phyloP scores from a whole-genome alignment of 176 grass and related monocot species.

The Oryza glumipatula region DNA sequence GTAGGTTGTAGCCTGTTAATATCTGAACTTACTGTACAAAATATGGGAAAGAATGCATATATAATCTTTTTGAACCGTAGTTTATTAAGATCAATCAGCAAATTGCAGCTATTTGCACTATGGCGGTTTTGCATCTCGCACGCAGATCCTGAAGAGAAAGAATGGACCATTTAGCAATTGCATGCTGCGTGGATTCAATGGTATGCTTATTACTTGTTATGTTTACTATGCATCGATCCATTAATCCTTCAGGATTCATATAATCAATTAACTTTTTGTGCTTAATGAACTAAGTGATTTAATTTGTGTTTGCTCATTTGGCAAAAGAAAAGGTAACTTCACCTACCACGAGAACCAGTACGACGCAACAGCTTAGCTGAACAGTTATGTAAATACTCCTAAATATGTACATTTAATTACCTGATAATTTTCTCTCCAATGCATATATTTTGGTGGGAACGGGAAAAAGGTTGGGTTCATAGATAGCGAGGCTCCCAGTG shows the following conservation, averaged over 20 bases:
- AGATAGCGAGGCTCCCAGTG: conserved; percentile 19
- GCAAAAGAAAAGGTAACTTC: background rate
- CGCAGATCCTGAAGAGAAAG: conserved; percentile 48
- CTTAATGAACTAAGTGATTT: background rate
- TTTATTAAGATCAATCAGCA: background rate
- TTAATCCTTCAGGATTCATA: background rate
- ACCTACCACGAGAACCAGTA: background rate
- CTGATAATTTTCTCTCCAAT: no score
- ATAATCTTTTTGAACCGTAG: background rate
- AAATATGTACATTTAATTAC: no score
- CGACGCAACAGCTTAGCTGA: conserved; percentile 17
- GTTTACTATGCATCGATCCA: no score
- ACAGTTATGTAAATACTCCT: no score
- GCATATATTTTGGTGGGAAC: no score
- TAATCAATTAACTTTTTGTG: background rate
- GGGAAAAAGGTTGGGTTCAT: conserved; percentile 32
- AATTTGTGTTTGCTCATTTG: background rate
- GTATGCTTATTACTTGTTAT: conserved; percentile 15
- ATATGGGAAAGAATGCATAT: background rate
- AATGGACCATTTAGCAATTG: conserved; percentile 43
- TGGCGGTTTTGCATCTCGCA: conserved; percentile 48
- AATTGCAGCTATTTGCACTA: conserved; percentile 56
- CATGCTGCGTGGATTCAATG: conserved; percentile 50
- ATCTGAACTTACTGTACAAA: no score
- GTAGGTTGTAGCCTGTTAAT: no score